Evolutionary conservation across 2,329 filamentous ascomycete species (phyloP), one percentile per base, ranked within the genome.

Genomic region (Scedosporium minutisporum): DNA sequence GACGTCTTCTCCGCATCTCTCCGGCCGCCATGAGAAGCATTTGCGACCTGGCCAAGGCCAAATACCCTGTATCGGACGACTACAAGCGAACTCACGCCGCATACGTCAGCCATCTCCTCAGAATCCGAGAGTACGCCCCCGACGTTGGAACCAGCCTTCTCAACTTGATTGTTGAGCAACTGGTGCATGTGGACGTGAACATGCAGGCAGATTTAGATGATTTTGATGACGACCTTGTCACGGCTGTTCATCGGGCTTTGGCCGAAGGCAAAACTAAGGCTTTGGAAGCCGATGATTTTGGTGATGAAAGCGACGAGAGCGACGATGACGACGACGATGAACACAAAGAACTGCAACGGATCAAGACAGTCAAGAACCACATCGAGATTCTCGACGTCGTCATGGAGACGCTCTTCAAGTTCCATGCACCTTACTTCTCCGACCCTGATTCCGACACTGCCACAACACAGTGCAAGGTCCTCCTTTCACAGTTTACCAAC

Each of bases 181-280:
- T 97, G 6, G 91, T 97, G 69, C 95, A 95, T 75, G 90, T 97
- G 64, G 95, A 99, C 71, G 91, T 96, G 1, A 90, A 97, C 71
- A 95, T 97, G 74, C 93, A 97, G 74, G 84, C 93, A 59, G 93
- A 97, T 69, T 79, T 97, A 69, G 92, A 97, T 65, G 93, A 97
- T 68, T 78, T 96, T 65, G 93, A 97, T 65, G 93, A 97, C 66
- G 90, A 96, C 62, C 81, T 91, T 9, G 89, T 91, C 62, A 86
- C 92, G 25, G 85, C 87, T 61, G 84, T 93, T 18, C 81, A 90
- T 60, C 80, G 81, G 71, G 83, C 74, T 18, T 66, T 78, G 46
- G 71, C 71, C 5, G 73, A 69, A 64, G 53, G 44, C 53, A 41
- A 57, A 25, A 23, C 38, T 16, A 44, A 42, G 6, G 53, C 57